Percentiles rank a stretch among this genome's conserved stretches.
Conservation (phyloP, 2,329 filamentous ascomycete species). For the Shiraia bambusicola region DNA sequence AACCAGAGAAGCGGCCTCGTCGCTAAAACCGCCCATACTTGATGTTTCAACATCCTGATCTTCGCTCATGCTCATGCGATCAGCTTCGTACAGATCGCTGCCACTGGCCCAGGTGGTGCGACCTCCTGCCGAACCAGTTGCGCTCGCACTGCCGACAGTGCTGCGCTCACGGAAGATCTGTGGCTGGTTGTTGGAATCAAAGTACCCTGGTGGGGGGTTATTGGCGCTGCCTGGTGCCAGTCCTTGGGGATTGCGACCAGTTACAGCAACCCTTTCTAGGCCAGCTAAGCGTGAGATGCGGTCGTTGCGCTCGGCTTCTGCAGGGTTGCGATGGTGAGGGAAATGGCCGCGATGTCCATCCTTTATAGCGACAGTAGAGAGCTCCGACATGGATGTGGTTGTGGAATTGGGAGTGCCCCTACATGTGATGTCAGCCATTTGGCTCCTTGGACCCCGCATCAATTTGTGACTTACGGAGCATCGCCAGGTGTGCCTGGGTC, state of each 20-base stretch:
- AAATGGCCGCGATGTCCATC: constrained; percentile 87
- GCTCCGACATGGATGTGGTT: constrained; percentile 85
- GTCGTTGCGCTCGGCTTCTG: constrained; percentile 90
- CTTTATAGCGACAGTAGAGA: constrained; percentile 94
- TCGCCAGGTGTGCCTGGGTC: constrained; percentile 86
- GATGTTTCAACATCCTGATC: constrained; percentile 61
- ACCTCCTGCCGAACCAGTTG: constrained; percentile 75
- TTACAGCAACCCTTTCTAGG: constrained; percentile 82
- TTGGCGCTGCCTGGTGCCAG: constrained; percentile 49
- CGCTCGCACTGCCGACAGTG: constrained; percentile 88
- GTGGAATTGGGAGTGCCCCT: constrained; percentile 92
- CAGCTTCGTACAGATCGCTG: constrained; percentile 62
- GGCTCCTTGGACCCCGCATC: constrained; percentile 9
- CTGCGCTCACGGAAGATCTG: constrained; percentile 71
- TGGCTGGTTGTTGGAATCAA: constrained; percentile 71
- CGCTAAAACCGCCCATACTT: constrained; percentile 77
- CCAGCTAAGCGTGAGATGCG: constrained; percentile 92
- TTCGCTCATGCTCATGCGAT: constrained; percentile 73
- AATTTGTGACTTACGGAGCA: constrained; percentile 67
- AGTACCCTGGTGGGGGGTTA: constrained; percentile 62
- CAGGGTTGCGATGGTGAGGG: constrained; percentile 64
- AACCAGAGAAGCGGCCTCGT: constrained; percentile 82
- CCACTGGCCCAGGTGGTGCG: constrained; percentile 68
- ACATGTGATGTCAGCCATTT: constrained; percentile 16
- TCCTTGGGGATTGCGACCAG: constrained; percentile 56